Base-by-base conservation (phyloP, 345 rosid genomes). In the Hirschfeldia incana region DNA sequence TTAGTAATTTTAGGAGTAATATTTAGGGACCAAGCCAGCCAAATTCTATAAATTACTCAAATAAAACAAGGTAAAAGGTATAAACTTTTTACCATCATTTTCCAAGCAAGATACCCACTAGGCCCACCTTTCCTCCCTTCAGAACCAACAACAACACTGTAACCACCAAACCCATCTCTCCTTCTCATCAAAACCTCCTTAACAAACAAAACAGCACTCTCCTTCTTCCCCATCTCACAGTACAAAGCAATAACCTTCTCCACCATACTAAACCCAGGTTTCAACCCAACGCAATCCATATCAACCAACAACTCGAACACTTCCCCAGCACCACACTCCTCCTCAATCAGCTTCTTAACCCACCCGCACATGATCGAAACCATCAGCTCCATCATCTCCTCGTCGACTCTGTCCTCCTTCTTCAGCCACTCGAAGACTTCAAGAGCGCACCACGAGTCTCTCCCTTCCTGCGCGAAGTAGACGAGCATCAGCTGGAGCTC, bases 361-460 rank as follows among this genome's bases (percentile, higher is more conserved):
- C 98, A 94, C 30, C 91, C 74, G 55, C 97, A 92, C 98, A 89
- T 92, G 10, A 94, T 86, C 1, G 97, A 86, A 81, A 92, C 94
- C 98, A 92, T 94, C 2, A 94, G 88, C 89, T 92, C 98, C 97
- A 92, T 89, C 0, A 91, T 91, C 83, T 94, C 97, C 68, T 86
- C 83, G 75, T 94, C 98, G 3, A 94, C 98, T 58, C 87, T 84
- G 33, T 92, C 85, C 76, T 89, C 97, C 82, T 89, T 92, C 42
- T 83, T 88, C 55, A 94, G 76, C 97, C 98, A 94, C 77, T 94
- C 98, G 67, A 94, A 94, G 12, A 94, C 97, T 83, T 94, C 98
- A 4, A 94, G 93, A 0, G 97, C 91, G 67, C 98, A 94, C 98
- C 98, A 92, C 0, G 97, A 94, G 37, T 94, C 98, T 68, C 97